phyloP scores from a whole-genome alignment of 208 protist genomes.

The Leishmania turanica region DNA sequence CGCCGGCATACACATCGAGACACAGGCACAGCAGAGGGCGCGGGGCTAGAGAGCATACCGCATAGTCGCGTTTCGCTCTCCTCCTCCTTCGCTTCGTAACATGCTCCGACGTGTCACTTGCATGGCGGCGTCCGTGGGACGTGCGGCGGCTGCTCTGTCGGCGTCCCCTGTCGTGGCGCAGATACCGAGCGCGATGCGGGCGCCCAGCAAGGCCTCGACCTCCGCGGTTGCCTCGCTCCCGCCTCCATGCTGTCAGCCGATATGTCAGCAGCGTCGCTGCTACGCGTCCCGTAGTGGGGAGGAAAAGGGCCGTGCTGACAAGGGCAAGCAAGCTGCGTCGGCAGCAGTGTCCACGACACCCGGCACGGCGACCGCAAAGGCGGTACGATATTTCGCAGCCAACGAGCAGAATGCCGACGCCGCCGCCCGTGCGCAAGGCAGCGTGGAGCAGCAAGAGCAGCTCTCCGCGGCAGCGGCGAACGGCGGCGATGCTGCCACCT shows the following conservation, averaged over 20 bases:
- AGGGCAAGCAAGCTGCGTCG: slow-evolving; percentile 9
- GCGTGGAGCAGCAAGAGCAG: slow-evolving; percentile 17
- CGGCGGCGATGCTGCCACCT: not conserved
- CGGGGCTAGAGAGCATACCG: not conserved
- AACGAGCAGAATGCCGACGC: slow-evolving; percentile 7
- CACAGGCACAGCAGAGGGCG: not conserved
- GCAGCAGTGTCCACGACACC: slow-evolving; percentile 14
- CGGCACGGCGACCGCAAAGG: slow-evolving; percentile 5
- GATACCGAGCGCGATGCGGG: not conserved
- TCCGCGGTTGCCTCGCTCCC: not conserved
- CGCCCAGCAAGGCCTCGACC: not conserved
- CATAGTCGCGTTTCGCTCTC: not conserved
- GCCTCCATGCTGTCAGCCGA: not conserved
- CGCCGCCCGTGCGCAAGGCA: not conserved
- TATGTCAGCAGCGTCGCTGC: not conserved
- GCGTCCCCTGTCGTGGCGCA: not conserved
- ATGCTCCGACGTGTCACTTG: slow-evolving; percentile 32
- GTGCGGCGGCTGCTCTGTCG: not conserved
- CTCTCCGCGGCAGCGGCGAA: not conserved
- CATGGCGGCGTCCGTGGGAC: not conserved
- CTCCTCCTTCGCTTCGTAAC: not conserved
- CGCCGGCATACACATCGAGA: not conserved
- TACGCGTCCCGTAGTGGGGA: slow-evolving; percentile 23
- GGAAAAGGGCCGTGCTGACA: slow-evolving; percentile 5
- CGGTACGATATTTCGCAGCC: slow-evolving; percentile 19